Percentiles rank a stretch among this genome's conserved stretches.
Conservation (phyloP, 768 basidiomycete species). For the Lactarius vividus region DNA sequence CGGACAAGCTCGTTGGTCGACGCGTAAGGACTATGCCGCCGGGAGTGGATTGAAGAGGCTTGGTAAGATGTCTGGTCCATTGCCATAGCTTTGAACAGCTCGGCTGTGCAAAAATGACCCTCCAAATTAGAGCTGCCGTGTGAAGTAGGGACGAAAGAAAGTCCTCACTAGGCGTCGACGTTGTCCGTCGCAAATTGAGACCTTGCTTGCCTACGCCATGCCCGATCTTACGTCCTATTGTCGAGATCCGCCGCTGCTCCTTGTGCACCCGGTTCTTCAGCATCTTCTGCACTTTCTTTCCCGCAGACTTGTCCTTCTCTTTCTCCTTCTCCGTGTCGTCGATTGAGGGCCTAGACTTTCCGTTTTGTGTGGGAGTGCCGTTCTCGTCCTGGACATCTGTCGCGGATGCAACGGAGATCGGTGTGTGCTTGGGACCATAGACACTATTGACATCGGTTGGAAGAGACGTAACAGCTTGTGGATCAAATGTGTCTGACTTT, state of each 20-base stretch:
- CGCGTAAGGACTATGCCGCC: conserved; percentile 45
- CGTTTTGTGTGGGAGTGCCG: background rate
- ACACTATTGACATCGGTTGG: conserved; percentile 3
- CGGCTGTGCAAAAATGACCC: background rate
- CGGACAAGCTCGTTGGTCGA: conserved; percentile 35
- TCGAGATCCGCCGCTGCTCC: conserved; percentile 67
- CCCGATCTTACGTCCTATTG: conserved; percentile 75
- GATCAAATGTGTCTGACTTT: conserved; percentile 14
- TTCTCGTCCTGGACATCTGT: conserved; percentile 11
- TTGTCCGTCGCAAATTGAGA: conserved; percentile 50
- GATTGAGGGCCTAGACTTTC: conserved; percentile 6
- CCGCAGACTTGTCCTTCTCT: conserved; percentile 49
- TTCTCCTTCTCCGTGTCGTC: conserved; percentile 33
- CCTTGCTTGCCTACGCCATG: conserved; percentile 57
- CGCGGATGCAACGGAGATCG: conserved; percentile 5
- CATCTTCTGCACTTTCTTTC: conserved; percentile 75
- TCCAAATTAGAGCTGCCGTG: conserved; percentile 1
- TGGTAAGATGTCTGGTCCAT: conserved; percentile 52
- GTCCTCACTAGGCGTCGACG: conserved; percentile 64
- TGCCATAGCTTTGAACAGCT: conserved; percentile 16
- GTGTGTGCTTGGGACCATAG: background rate
- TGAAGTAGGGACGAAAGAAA: background rate
- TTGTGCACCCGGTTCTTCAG: conserved; percentile 73
- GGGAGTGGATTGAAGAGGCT: conserved; percentile 83
- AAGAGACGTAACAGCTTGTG: conserved; percentile 1